These are phyloP conservation scores for Niveomyces coronatus DNA, from an alignment of 2,329 filamentous ascomycete species.

Conservation along the genomic window DNA sequence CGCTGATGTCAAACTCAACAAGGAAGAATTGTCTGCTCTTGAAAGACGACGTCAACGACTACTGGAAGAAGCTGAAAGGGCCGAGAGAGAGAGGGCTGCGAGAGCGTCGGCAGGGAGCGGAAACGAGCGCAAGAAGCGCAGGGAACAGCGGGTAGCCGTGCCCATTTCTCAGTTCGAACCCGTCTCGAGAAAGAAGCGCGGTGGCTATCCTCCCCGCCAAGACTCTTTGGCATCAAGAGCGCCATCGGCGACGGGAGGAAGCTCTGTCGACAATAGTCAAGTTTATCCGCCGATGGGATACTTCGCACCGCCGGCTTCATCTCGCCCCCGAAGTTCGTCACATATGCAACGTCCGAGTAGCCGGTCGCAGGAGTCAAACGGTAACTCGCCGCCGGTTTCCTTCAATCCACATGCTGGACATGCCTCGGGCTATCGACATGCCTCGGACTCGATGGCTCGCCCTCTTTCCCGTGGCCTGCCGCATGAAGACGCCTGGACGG, in stretches of 20 bases:
- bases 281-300: slow-evolving; percentile 39
- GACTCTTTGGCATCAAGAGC: slow-evolving; percentile 28
- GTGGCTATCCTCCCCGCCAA: slow-evolving; percentile 17
- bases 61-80: slow-evolving; percentile 31
- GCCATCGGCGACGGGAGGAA: slow-evolving; percentile 25
- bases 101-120: slow-evolving; percentile 15
- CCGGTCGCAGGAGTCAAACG: slow-evolving; percentile 22
- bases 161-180: slow-evolving; percentile 42
- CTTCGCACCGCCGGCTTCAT: slow-evolving; percentile 36
- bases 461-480: slow-evolving; percentile 23
- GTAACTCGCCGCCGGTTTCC: slow-evolving; percentile 31
- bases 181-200: slow-evolving; percentile 26
- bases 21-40: slow-evolving; percentile 71
- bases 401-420: slow-evolving; percentile 33
- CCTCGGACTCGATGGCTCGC: slow-evolving; percentile 31
- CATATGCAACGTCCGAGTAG: slow-evolving; percentile 26
- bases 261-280: slow-evolving; percentile 7
- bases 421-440: slow-evolving; percentile 27
- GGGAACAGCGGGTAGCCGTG: slow-evolving; percentile 40
- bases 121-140: slow-evolving; percentile 28
- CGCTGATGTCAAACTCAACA: slow-evolving; percentile 67
- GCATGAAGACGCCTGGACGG: slow-evolving; percentile 21
- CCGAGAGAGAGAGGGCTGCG: slow-evolving; percentile 6
- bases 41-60: slow-evolving; percentile 56
- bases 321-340: slow-evolving; percentile 32